These are phyloP conservation scores for Didymosphaeria variabile DNA, from an alignment of 2,329 filamentous ascomycete genomes.

Conservation along the genomic window DNA sequence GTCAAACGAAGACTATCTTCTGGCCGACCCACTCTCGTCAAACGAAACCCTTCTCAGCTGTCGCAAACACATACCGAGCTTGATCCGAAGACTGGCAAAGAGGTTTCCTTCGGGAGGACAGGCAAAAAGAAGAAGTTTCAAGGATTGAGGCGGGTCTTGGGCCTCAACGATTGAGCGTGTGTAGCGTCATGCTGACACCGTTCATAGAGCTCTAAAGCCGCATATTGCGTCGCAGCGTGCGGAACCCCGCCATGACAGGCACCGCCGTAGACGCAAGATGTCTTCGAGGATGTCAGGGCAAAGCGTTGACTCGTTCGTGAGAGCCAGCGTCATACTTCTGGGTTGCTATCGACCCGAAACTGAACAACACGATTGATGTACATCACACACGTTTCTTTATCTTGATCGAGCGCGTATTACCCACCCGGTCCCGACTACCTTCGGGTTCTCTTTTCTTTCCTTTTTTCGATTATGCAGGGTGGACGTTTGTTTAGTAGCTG, in stretches of 20 bases:
- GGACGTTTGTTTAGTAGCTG: not conserved
- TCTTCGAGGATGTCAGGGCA: conserved; percentile 10
- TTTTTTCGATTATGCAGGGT: not conserved
- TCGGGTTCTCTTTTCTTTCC: not conserved
- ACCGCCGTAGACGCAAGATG: not conserved
- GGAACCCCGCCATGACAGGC: not conserved
- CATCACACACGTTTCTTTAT: not conserved
- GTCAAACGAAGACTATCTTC: conserved; percentile 18
- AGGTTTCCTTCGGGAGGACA: conserved; percentile 43
- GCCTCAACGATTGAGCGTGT: conserved; percentile 59
- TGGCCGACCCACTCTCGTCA: conserved; percentile 24
- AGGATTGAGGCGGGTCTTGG: conserved; percentile 71
- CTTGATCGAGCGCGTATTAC: too few relatives aligned
- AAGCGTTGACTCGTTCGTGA: conserved; percentile 21
- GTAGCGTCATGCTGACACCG: conserved; percentile 24
- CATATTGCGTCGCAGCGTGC: not conserved
- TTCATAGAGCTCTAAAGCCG: conserved; percentile 15
- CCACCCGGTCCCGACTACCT: not conserved
- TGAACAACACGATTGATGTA: conserved; percentile 1
- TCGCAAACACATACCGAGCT: conserved; percentile 42
- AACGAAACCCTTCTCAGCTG: conserved; percentile 32
- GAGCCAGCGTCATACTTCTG: conserved; percentile 20
- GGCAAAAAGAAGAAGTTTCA: conserved; percentile 73
- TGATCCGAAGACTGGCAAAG: conserved; percentile 41
- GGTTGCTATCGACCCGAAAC: conserved; percentile 22